Base-by-base conservation (phyloP, 495 filamentous ascomycete genomes). In the Neurospora discreta region DNA sequence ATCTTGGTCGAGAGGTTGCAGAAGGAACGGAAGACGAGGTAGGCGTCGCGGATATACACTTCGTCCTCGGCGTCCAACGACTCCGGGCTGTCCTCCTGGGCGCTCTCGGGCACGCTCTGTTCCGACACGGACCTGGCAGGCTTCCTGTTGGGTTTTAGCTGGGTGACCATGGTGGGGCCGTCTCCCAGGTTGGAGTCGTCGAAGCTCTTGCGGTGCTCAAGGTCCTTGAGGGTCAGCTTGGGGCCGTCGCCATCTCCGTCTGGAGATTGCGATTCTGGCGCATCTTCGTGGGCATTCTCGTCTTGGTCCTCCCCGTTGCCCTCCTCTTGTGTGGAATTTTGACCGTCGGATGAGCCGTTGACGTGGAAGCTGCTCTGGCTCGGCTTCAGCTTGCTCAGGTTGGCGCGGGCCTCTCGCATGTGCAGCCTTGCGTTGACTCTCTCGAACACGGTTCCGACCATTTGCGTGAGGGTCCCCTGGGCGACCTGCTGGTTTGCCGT, bases 371-470 rank as follows among this genome's bases (percentile, higher is more conserved):
- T 86, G 76, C 77, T 87, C 72, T 79, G 80, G 73, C 81, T 83
- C 60, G 76, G 77, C 75, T 84, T 83, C 65, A 87, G 74, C 70
- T 85, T 88, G 33, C 81, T 84, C 15, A 88, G 76, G 73, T 84
- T 89, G 43, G 78, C 75, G 52, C 85, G 82, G 30, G 92, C 85
- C 77, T 97, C 94, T 80, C 97, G 98, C 84, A 93, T 89, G 71
- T 93, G 89, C 70, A 98, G 81, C 41, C 96, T 85, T n/a, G 87
- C 88, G 77, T 94, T 95, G 67, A 98, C 94, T 68, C 96, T 83
- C 80, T 99, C 96, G 74, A 98, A 98, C 3, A 99, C 95, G 18
- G 95, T 98, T 70, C 94, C 93, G 7, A 98, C 92, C 96, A 99
- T 99, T 81, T 99, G 96, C 0, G 95, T 97, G 68, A 99, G 83